phyloP scores from a whole-genome alignment of 371 early-diverging fungal species.

The Apophysomyces variabilis region DNA sequence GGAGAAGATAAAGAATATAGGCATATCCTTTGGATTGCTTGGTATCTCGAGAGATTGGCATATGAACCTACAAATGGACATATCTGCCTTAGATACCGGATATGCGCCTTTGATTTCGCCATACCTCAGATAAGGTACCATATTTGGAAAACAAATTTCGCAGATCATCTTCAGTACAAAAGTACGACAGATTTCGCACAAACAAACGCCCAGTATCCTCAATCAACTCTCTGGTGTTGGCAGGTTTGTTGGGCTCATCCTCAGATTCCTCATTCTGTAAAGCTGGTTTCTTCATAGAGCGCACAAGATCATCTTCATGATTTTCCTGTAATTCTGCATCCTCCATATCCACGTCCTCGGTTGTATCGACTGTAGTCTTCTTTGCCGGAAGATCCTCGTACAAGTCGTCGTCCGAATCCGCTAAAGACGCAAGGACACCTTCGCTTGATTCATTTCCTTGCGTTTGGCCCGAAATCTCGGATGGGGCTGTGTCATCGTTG shows the following conservation, averaged over 20 bases:
- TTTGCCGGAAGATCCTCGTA: conserved; percentile 69
- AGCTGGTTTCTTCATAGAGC: conserved; percentile 12
- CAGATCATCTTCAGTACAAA: conserved; percentile 88
- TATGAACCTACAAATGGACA: conserved; percentile 63
- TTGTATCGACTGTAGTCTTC: conserved; percentile 19
- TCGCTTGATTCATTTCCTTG: conserved; percentile 35
- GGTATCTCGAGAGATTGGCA: conserved; percentile 91
- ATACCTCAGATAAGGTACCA: conserved; percentile 89
- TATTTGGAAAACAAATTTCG: conserved; percentile 76
- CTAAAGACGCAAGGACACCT: conserved; percentile 42
- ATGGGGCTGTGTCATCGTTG: conserved; percentile 78
- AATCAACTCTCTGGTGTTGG: conserved; percentile 66
- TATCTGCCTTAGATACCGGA: background rate
- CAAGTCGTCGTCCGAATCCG: conserved; percentile 69
- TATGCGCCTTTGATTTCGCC: background rate
- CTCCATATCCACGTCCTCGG: conserved; percentile 33
- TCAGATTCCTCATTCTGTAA: conserved; percentile 13
- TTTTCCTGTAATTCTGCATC: conserved; percentile 34
- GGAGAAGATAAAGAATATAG: conserved; percentile 84
- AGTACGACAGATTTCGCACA: conserved; percentile 90
- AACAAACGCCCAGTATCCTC: conserved; percentile 94
- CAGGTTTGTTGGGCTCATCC: conserved; percentile 13
- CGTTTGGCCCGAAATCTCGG: conserved; percentile 4
- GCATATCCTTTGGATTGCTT: conserved; percentile 94
- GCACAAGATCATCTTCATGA: conserved; percentile 26